phyloP scores from a whole-genome alignment of 371 early-diverging fungal species.

The Mortierella sp. region DNA sequence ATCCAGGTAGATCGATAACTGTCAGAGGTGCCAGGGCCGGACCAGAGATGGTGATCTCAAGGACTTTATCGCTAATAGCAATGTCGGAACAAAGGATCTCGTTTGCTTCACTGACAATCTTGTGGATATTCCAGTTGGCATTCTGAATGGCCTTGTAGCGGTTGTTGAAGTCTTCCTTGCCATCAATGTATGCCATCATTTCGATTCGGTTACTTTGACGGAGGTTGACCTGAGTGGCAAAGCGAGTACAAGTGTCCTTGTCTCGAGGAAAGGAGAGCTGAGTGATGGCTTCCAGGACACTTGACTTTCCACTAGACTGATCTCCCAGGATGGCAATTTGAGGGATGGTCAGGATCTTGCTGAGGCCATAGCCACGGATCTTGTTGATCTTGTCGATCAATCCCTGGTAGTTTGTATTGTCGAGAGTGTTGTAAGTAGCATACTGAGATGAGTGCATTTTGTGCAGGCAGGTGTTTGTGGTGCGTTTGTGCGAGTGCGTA shows the following conservation, averaged over 20 bases:
- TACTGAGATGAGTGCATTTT: no score
- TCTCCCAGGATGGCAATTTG: slow-evolving; percentile 31
- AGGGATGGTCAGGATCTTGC: slow-evolving; percentile 11
- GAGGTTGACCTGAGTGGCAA: slow-evolving; percentile 27
- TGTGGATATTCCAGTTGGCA: slow-evolving; percentile 5
- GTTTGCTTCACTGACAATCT: slow-evolving; percentile 25
- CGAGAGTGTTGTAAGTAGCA: no score
- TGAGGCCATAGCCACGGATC: slow-evolving; percentile 16
- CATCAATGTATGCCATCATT: slow-evolving; percentile 36
- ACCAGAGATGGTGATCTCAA: slow-evolving; percentile 39
- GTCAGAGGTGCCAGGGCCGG: slow-evolving; percentile 40
- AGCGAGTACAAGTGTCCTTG: slow-evolving; percentile 24
- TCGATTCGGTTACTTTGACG: slow-evolving; percentile 8
- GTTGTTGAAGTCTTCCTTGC: slow-evolving; percentile 27
- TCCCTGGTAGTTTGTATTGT: no score
- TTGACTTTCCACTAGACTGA: slow-evolving; percentile 38
- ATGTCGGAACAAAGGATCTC: slow-evolving; percentile 18
- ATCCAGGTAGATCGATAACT: slow-evolving; percentile 37
- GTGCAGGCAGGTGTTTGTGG: no score
- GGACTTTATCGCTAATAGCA: slow-evolving; percentile 42
- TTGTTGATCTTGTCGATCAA: slow-evolving; percentile 24
- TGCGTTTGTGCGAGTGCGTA: no score
- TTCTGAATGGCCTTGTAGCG: not conserved
- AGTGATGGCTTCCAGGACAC: slow-evolving; percentile 32
- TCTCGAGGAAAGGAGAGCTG: slow-evolving; percentile 28